phyloP scores from a whole-genome alignment of 1,139 yeast species.

The Suhomyces bolitotheri region DNA sequence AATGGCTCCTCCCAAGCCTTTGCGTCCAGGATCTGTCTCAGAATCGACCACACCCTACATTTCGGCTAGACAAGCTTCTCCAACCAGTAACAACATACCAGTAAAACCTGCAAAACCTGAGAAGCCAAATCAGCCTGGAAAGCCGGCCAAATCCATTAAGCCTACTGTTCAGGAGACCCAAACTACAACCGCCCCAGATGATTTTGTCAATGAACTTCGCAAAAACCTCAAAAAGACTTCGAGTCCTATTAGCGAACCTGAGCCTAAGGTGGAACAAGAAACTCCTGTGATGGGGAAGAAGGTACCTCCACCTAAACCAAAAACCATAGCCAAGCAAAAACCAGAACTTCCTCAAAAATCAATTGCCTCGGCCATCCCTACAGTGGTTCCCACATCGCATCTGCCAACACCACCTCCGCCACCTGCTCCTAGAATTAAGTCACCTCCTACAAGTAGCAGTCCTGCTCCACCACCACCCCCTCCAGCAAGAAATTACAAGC shows the following conservation, averaged over 20 bases:
- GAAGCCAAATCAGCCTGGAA: slow-evolving; percentile 7
- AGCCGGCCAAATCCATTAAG: slow-evolving; percentile 1
- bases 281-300: slow-evolving; percentile 1
- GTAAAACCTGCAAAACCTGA: slow-evolving; percentile 19
- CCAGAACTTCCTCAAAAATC: slow-evolving; percentile 9
- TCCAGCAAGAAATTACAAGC: slow-evolving; percentile 35
- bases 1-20: slow-evolving; percentile 2
- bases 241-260: not conserved
- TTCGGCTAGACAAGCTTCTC: not conserved
- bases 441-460: slow-evolving; percentile 11
- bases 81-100: too few relatives aligned
- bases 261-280: not conserved
- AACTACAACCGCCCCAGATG: not conserved
- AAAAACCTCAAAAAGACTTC: slow-evolving; percentile 13
- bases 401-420: slow-evolving; percentile 6
- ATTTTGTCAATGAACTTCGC: slow-evolving; percentile 14
- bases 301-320: slow-evolving; percentile 13
- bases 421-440: slow-evolving; percentile 9
- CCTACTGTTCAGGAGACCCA: not conserved
- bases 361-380: too few relatives aligned
- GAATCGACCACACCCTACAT: not conserved
- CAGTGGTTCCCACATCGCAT: too few relatives aligned
- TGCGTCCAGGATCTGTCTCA: not conserved
- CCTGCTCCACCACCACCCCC: slow-evolving; percentile 37
- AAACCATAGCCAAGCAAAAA: slow-evolving; percentile 17